Evolutionary conservation across 371 early-diverging fungal species (phyloP).

Genomic region (Basidiobolus meristosporus): DNA sequence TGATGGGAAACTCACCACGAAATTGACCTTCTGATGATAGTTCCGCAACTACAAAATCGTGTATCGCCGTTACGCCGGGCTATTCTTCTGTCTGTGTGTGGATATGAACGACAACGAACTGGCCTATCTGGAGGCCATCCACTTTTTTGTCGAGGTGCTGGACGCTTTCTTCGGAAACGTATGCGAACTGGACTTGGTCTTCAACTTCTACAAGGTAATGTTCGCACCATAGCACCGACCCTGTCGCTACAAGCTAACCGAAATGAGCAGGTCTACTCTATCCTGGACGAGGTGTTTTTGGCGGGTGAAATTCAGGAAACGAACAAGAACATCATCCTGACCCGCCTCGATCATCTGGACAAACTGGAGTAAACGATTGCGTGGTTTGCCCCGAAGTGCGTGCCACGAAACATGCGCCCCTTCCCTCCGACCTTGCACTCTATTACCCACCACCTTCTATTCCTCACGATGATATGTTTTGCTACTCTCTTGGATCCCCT

Average conservation of each 20-base stretch:
- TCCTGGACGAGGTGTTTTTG: conserved; percentile 91
- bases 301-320: conserved; percentile 97
- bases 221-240: neutral
- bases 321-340: conserved; percentile 53
- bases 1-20: neutral
- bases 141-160: conserved; percentile 93
- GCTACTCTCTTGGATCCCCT: too few species aligned
- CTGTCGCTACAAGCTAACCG: neutral
- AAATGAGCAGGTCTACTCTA: conserved; percentile 67
- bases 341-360: conserved; percentile 54
- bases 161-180: conserved; percentile 96
- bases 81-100: conserved; percentile 95
- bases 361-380: conserved; percentile 35
- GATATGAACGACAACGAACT: conserved; percentile 94
- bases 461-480: too few species aligned
- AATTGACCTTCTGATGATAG: conserved; percentile 10
- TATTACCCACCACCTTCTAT: too few species aligned
- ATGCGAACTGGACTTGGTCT: conserved; percentile 91
- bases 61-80: conserved; percentile 89
- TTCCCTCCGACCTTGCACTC: too few species aligned
- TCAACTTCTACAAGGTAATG: conserved; percentile 84
- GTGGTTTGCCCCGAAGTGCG: too few species aligned
- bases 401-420: too few species aligned
- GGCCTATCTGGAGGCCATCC: conserved; percentile 85
- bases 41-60: conserved; percentile 88